Conservation (phyloP, 176 grass and related monocot genomes). For the Pontederia paniculata region DNA sequence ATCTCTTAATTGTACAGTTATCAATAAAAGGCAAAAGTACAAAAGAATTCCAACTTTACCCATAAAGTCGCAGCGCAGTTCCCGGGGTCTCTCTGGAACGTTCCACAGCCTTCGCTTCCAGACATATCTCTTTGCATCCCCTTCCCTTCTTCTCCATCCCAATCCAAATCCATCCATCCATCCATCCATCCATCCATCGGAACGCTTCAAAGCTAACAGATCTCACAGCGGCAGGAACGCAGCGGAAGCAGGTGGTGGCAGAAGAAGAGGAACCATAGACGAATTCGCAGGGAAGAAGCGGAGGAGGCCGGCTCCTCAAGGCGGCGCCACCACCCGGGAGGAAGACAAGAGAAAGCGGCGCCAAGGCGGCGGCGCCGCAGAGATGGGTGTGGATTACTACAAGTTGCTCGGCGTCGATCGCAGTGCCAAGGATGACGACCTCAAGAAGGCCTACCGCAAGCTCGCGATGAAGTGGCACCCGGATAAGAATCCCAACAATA, state of each 20-base stretch:
- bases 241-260: background rate
- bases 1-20: too few species aligned
- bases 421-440: slow-evolving; percentile 64
- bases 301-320: background rate
- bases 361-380: slow-evolving; percentile 3
- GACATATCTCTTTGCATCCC: background rate
- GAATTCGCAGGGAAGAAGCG: too few species aligned
- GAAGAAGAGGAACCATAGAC: background rate
- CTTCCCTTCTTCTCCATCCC: background rate
- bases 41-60: too few species aligned
- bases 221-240: background rate
- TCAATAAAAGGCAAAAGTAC: too few species aligned
- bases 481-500: slow-evolving; percentile 83
- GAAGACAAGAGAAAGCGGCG: background rate
- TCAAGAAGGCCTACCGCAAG: slow-evolving; percentile 89
- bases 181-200: background rate
- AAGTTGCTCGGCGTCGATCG: slow-evolving; percentile 68
- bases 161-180: background rate
- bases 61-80: too few species aligned
- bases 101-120: background rate
- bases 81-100: background rate
- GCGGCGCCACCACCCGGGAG: background rate
- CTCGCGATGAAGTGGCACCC: slow-evolving; percentile 99
- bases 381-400: slow-evolving; percentile 94
- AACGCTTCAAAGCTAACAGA: background rate